A percentile compares a stretch with the other conserved stretches of the same genome.
Evolutionary conservation across 768 basidiomycete genomes (phyloP).

Genomic region (Krasilnikovozyma curviuscula): DNA sequence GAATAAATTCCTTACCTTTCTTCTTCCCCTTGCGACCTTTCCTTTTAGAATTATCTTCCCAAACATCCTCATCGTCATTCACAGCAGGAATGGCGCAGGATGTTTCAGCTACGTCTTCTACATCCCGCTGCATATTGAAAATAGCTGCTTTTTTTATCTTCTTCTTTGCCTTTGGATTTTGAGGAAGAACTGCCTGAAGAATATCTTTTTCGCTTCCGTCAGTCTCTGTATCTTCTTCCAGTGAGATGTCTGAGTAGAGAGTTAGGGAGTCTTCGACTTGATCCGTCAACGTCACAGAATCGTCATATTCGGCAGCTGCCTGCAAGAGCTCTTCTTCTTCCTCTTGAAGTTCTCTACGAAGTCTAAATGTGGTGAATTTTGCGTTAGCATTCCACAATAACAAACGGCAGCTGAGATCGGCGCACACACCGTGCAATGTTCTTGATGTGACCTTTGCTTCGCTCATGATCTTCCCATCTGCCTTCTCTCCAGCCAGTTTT

Average conservation of each 20-base stretch:
- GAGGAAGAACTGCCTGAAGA: background rate
- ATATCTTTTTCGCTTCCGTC: constrained; percentile 1
- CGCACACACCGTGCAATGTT: constrained; percentile 55
- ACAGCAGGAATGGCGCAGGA: background rate
- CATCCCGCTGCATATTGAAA: constrained; percentile 7
- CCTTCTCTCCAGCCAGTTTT: constrained; percentile 81
- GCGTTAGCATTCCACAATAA: too few species aligned
- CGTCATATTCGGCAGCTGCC: constrained; percentile 10
- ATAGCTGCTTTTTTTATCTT: constrained; percentile 9
- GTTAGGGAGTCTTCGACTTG: background rate
- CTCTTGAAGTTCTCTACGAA: constrained; percentile 29
- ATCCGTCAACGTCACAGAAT: background rate
- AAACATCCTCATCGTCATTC: background rate
- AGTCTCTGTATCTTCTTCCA: background rate
- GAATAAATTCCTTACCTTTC: too few species aligned
- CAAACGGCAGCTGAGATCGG: too few species aligned
- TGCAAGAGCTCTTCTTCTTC: constrained; percentile 16
- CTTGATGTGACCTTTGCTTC: constrained; percentile 81
- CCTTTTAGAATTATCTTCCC: background rate
- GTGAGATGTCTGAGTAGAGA: too few species aligned
- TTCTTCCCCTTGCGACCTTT: background rate
- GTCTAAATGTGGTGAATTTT: too few species aligned
- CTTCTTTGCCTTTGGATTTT: constrained; percentile 16
- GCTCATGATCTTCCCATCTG: constrained; percentile 88
- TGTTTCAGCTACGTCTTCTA: background rate